Conservation (phyloP, 129 eudicot species). For the Rutidosis leptorrhynchoides region DNA sequence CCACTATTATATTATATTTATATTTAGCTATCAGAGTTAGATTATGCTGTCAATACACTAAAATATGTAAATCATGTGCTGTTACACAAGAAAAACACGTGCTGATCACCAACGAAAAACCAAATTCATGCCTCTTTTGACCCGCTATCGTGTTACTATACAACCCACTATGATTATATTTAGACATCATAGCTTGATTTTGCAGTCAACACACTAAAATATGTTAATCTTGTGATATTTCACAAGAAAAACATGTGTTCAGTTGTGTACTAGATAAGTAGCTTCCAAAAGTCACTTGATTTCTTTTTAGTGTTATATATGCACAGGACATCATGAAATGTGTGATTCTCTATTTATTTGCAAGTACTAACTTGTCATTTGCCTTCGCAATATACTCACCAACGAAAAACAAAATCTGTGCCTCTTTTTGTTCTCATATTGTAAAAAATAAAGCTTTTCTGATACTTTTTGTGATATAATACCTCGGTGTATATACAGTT, state of each 20-base stretch:
- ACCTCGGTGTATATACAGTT: neutral
- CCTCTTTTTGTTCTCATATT: slow-evolving; percentile 6
- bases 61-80: neutral
- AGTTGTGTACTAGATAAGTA: neutral
- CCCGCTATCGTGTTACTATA: neutral
- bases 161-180: neutral
- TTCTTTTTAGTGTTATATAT: neutral
- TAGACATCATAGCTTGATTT: slow-evolving; percentile 10
- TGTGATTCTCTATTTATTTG: neutral
- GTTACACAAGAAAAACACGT: neutral
- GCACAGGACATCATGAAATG: neutral
- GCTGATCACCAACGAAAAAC: too few species aligned
- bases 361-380: neutral
- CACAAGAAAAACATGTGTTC: neutral
- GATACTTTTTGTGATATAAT: slow-evolving; percentile 5
- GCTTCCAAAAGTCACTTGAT: neutral
- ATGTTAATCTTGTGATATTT: neutral
- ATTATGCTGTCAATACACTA: slow-evolving; percentile 8
- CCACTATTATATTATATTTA: neutral
- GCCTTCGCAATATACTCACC: slow-evolving; percentile 6
- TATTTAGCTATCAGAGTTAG: slow-evolving; percentile 5
- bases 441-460: neutral
- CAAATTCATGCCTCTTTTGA: too few species aligned
- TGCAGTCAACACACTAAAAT: slow-evolving; percentile 1
- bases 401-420: slow-evolving; percentile 30